These are phyloP conservation scores for Citrus glauca DNA, from an alignment of 345 rosid genomes.

Conservation along the genomic window DNA sequence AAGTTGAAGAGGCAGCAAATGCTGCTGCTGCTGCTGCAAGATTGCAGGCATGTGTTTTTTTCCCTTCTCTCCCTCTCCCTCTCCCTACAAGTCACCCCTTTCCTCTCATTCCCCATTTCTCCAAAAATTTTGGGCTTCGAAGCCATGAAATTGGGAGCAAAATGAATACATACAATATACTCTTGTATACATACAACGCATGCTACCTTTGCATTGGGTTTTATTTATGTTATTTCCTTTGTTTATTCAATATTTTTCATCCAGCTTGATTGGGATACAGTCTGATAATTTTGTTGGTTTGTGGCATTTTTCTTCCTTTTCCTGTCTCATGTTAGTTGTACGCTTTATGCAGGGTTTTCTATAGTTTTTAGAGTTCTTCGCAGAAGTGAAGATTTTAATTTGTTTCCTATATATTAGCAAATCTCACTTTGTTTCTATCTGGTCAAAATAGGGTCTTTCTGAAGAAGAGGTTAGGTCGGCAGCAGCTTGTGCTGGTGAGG, in stretches of 20 bases:
- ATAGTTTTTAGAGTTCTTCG: background rate
- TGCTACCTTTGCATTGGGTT: background rate
- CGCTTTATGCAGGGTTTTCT: background rate
- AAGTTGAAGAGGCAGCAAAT: constrained; percentile 99
- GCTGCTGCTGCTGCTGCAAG: constrained; percentile 91
- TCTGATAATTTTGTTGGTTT: no score
- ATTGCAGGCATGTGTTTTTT: constrained; percentile 52
- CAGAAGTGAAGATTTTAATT: background rate
- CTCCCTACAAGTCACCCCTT: constrained; percentile 6
- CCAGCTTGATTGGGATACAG: background rate
- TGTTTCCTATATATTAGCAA: background rate
- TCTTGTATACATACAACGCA: background rate
- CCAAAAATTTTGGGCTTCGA: background rate
- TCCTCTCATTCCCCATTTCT: background rate
- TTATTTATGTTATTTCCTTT: constrained; percentile 9
- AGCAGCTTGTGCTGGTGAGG: constrained; percentile 95
- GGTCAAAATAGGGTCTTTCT: constrained; percentile 75
- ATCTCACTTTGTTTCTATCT: constrained; percentile 18
- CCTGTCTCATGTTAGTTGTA: background rate
- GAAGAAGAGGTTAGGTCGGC: constrained; percentile 96
- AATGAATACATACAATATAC: background rate
- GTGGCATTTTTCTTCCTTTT: background rate
- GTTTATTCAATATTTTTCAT: background rate
- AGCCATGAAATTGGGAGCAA: background rate
- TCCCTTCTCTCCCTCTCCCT: constrained; percentile 1